phyloP scores from a whole-genome alignment of 2,329 filamentous ascomycete genomes.

The Fusarium sp. region DNA sequence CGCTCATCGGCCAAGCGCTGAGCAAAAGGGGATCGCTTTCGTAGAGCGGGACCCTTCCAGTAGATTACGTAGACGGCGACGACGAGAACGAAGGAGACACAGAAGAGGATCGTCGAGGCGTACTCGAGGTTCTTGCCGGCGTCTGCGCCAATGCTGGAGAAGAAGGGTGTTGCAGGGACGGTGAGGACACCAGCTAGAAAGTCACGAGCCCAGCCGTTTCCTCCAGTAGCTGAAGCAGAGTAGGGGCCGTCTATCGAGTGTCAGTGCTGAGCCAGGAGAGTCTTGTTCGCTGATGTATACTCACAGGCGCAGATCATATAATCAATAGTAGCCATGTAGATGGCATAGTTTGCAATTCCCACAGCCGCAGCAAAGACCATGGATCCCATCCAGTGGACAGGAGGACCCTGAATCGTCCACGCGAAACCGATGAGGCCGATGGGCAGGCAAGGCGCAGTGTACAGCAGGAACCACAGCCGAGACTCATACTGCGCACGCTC shows the following conservation, averaged over 20 bases:
- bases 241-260: conserved; percentile 62
- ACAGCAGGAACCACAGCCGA: conserved; percentile 72
- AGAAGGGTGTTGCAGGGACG: conserved; percentile 72
- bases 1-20: conserved; percentile 64
- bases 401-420: conserved; percentile 70
- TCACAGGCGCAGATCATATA: conserved; percentile 64
- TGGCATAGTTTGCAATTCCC: conserved; percentile 77
- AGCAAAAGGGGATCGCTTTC: conserved; percentile 70
- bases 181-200: conserved; percentile 77
- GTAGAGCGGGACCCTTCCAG: conserved; percentile 68
- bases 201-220: conserved; percentile 78
- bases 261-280: background rate
- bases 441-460: conserved; percentile 66
- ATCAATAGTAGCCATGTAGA: conserved; percentile 81
- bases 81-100: conserved; percentile 68
- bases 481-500: conserved; percentile 74
- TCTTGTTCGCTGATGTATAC: fast-evolving
- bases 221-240: conserved; percentile 77
- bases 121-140: conserved; percentile 63
- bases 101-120: conserved; percentile 70
- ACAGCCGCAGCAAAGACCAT: conserved; percentile 72
- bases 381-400: conserved; percentile 73
- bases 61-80: conserved; percentile 73
- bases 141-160: conserved; percentile 61
- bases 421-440: conserved; percentile 77